Conservation (phyloP, 148 eudicot genomes). For the Selenicereus undatus region DNA sequence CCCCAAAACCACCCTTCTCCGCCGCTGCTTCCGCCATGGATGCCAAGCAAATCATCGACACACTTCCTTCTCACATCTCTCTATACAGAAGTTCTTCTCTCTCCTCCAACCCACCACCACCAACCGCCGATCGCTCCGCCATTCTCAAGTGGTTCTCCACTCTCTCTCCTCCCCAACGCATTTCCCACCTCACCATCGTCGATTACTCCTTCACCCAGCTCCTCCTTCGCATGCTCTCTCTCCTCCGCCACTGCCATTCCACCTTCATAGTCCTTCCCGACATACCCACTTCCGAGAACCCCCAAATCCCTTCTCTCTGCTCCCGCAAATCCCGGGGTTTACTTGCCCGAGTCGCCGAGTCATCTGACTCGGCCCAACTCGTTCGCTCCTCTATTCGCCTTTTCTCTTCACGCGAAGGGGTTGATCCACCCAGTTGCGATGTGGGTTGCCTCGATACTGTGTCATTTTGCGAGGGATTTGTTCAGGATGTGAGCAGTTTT, state of each 20-base stretch:
- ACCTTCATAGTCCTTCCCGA: constrained; percentile 71
- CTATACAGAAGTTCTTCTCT: constrained; percentile 49
- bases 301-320: constrained; percentile 46
- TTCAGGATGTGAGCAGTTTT: constrained; percentile 46
- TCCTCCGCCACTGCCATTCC: background rate
- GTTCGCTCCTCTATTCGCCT: constrained; percentile 40
- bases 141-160: constrained; percentile 73
- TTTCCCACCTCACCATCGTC: constrained; percentile 61
- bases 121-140: constrained; percentile 34
- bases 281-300: constrained; percentile 31
- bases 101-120: constrained; percentile 4
- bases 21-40: constrained; percentile 27
- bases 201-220: constrained; percentile 50
- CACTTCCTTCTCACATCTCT: constrained; percentile 85
- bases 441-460: constrained; percentile 47
- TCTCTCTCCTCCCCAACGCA: constrained; percentile 67
- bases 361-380: constrained; percentile 27
- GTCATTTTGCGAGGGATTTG: constrained; percentile 51
- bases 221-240: constrained; percentile 58
- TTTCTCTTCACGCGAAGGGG: constrained; percentile 65
- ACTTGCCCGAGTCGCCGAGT: constrained; percentile 41
- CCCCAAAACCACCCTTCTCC: constrained; percentile 16
- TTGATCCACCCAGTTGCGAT: constrained; percentile 6
- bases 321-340: constrained; percentile 59
- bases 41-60: constrained; percentile 60